Percentiles rank a stretch among this genome's conserved stretches.
Conservation (phyloP, 2,329 filamentous ascomycete genomes). For the Corinectria fuckeliana region DNA sequence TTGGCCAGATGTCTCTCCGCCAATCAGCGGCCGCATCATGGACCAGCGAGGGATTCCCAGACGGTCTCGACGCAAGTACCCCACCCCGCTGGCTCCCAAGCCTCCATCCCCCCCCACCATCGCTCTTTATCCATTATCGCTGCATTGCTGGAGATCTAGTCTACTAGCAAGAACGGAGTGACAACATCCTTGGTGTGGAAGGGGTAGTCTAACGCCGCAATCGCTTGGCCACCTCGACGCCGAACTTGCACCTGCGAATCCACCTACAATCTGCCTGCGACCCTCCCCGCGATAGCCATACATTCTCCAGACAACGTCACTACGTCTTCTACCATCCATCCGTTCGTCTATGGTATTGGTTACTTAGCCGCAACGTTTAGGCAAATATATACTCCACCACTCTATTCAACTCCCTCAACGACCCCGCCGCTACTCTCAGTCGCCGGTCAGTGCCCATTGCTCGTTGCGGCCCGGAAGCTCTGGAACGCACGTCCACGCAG, state of each 20-base stretch:
- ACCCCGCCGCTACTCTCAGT: conserved; percentile 36
- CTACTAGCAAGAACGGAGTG: conserved; percentile 16
- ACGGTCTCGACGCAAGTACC: conserved; percentile 20
- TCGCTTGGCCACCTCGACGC: conserved; percentile 4
- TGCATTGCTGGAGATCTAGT: conserved; percentile 1
- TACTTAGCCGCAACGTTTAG: background rate
- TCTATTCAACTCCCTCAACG: conserved; percentile 19
- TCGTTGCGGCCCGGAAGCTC: conserved; percentile 20
- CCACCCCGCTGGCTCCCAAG: conserved; percentile 28
- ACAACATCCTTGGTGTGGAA: conserved; percentile 26
- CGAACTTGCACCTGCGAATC: conserved; percentile 10
- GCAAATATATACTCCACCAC: conserved; percentile 17
- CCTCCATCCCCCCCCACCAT: conserved; percentile 19
- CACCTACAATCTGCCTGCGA: conserved; percentile 11
- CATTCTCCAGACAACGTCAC: background rate
- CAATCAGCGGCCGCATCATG: conserved; percentile 23
- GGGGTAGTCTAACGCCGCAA: conserved; percentile 18
- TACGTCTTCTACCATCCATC: background rate
- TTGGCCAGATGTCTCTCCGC: conserved; percentile 19
- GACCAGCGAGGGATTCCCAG: conserved; percentile 2
- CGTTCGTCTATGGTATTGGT: conserved; percentile 16
- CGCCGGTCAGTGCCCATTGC: conserved; percentile 4
- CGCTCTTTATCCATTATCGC: conserved; percentile 25
- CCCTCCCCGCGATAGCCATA: conserved; percentile 7
- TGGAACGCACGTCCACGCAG: conserved; percentile 15